Conservation (phyloP, 73 alveolate genomes). For the Tetrahymena borealis region DNA sequence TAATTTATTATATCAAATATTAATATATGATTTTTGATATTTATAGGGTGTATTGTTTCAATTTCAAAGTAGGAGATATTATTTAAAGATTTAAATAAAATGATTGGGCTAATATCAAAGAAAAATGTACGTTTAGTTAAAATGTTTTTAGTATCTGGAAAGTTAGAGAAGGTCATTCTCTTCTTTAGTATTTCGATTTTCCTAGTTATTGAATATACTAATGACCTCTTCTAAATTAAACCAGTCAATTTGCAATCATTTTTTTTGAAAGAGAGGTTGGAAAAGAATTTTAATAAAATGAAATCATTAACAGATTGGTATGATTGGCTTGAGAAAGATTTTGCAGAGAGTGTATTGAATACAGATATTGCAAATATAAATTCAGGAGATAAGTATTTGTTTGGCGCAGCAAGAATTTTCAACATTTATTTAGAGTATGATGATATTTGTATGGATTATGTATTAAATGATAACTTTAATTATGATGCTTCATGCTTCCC, state of each 20-base stretch:
- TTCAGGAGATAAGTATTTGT: not conserved
- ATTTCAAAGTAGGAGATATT: no score
- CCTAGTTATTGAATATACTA: not conserved
- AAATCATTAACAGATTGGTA: not conserved
- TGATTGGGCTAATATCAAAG: not conserved
- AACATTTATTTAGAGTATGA: not conserved
- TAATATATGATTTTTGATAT: no score
- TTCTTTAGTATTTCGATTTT: not conserved
- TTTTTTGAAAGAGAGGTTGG: not conserved
- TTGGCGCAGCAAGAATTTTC: not conserved
- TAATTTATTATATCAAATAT: no score
- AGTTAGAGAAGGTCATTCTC: not conserved
- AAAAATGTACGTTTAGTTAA: not conserved
- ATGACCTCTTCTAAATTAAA: not conserved
- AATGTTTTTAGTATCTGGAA: not conserved
- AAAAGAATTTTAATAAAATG: not conserved
- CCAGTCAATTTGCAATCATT: not conserved
- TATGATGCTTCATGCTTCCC: not conserved
- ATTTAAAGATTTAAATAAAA: no score
- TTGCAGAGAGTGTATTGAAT: not conserved
- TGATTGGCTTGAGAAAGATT: not conserved
- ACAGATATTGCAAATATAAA: not conserved
- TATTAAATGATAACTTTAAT: not conserved
- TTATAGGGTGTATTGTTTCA: no score
- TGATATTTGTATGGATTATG: not conserved